Base-by-base conservation (phyloP, 2,329 filamentous ascomycete species). In the Coniella vitis region DNA sequence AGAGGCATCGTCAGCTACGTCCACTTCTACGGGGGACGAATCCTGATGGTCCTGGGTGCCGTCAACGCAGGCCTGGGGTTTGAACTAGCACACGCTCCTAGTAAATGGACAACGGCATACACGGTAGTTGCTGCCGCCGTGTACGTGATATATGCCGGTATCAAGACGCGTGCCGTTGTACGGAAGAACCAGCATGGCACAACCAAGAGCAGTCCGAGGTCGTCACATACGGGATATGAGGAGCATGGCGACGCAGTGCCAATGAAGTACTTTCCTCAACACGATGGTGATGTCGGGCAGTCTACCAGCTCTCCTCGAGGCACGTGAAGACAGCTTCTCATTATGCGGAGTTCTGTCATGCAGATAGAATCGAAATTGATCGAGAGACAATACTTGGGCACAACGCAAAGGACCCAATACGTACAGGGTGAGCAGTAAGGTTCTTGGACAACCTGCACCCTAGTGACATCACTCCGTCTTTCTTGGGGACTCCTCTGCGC, bases 1-100 rank as follows among this genome's bases (percentile, higher is more conserved):
- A 76, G 81, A 32, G 74, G 74, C 7, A 14, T 67, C 36, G 59
- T 82, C 53, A 80, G 77, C 54, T 64, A 82, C 55, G 59, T 68
- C 1, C 82, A 86, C 59, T 75, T 83, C 55, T 84, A 79, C 78
- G 81, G 74, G 57, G 82, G 82, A 12, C 73, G 81, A 16, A 57
- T 66, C 1, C 61, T 84, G 38, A 76, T 86, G 54, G 48, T 76
- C 16, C 60, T 84, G 3, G 81, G 78, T 21, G 69, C 84, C 38
- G 61, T 84, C 56, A 85, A 85, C 57, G 82, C 81, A 48, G 82
- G 81, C 0, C 62, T 85, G 4, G 82, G 82, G 3, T 65, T 86
- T 22, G 53, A 73, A 54, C 66, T 82, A 14, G 69, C 75, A 1
- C 54, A 56, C 14, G 69, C 71, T 1, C 55, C 63, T 1, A 62